phyloP scores from a whole-genome alignment of 2,329 filamentous ascomycete genomes.

The Fonsecaea erecta region DNA sequence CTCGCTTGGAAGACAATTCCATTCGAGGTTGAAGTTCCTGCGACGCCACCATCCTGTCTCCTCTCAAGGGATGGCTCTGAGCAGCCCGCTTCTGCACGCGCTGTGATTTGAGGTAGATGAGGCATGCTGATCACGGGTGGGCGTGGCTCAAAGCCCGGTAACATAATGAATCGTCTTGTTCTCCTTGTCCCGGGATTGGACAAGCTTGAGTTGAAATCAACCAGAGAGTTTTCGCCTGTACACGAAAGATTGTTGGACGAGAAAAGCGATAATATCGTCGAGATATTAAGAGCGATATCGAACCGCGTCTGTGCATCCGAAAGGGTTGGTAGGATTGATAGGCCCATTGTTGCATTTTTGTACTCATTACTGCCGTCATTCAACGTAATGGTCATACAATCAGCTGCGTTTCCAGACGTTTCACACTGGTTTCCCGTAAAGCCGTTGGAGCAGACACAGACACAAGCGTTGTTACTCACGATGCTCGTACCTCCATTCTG shows the following conservation, averaged over 20 bases:
- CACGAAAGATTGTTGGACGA: conserved; percentile 78
- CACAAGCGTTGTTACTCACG: conserved; percentile 69
- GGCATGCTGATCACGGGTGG: conserved; percentile 24
- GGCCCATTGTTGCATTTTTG: conserved; percentile 77
- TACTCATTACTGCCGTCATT: conserved; percentile 46
- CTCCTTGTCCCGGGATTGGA: conserved; percentile 31
- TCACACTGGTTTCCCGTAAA: conserved; percentile 72
- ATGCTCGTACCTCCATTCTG: conserved; percentile 81
- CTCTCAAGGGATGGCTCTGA: conserved; percentile 23
- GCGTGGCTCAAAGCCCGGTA: conserved; percentile 31
- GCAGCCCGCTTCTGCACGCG: conserved; percentile 18
- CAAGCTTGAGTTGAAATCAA: conserved; percentile 61
- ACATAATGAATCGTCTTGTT: conserved; percentile 32
- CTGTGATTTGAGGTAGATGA: conserved; percentile 13
- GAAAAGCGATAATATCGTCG: conserved; percentile 74
- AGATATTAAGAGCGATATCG: conserved; percentile 73
- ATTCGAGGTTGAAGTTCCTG: conserved; percentile 39
- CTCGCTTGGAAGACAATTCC: conserved; percentile 46
- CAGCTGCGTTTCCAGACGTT: conserved; percentile 50
- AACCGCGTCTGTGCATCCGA: conserved; percentile 69
- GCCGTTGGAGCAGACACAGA: conserved; percentile 86
- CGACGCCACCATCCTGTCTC: conserved; percentile 26
- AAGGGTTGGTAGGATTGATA: conserved; percentile 76
- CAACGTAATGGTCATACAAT: conserved; percentile 52
- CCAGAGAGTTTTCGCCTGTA: conserved; percentile 80